Evolutionary conservation across 1,284 basidiomycete species (phyloP).

Genomic region (Moniliella sp.): DNA sequence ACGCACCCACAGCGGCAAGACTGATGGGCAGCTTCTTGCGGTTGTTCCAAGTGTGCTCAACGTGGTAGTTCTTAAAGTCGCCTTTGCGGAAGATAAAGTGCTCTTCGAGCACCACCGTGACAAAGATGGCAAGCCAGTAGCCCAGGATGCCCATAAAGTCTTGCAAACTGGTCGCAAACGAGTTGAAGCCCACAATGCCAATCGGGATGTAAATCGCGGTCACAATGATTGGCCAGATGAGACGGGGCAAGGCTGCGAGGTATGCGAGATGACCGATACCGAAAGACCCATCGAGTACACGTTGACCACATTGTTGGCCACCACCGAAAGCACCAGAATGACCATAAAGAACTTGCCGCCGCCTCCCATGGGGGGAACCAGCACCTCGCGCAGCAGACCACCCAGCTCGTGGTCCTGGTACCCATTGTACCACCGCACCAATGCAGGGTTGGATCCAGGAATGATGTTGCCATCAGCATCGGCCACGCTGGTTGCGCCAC

Average conservation of each 20-base stretch:
- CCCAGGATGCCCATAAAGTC: conserved; percentile 42
- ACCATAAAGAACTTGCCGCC: too few relatives aligned
- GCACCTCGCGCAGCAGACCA: too few relatives aligned
- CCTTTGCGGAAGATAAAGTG: conserved; percentile 42
- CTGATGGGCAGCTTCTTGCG: conserved; percentile 38
- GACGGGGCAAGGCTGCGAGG: conserved; percentile 48
- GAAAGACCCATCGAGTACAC: conserved; percentile 64
- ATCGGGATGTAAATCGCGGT: conserved; percentile 51
- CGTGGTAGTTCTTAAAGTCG: conserved; percentile 40
- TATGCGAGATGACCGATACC: conserved; percentile 48
- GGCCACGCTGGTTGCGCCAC: too few relatives aligned
- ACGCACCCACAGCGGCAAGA: too few relatives aligned
- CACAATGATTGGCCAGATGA: conserved; percentile 59
- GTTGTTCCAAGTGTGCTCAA: conserved; percentile 44
- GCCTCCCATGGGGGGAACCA: too few relatives aligned
- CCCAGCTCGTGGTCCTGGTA: too few relatives aligned
- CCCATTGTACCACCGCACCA: too few relatives aligned
- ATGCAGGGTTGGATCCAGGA: too few relatives aligned
- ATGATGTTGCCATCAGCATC: too few relatives aligned
- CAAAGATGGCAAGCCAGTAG: conserved; percentile 48
- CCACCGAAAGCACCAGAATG: conserved; percentile 42
- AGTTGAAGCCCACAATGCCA: conserved; percentile 44
- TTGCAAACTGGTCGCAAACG: conserved; percentile 43
- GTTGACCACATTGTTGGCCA: conserved; percentile 50
- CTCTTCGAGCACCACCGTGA: conserved; percentile 44